Evolutionary conservation across 2,329 filamentous ascomycete species (phyloP), one percentile per base, ranked within the genome.

Genomic region (Talaromyces atroroseus): DNA sequence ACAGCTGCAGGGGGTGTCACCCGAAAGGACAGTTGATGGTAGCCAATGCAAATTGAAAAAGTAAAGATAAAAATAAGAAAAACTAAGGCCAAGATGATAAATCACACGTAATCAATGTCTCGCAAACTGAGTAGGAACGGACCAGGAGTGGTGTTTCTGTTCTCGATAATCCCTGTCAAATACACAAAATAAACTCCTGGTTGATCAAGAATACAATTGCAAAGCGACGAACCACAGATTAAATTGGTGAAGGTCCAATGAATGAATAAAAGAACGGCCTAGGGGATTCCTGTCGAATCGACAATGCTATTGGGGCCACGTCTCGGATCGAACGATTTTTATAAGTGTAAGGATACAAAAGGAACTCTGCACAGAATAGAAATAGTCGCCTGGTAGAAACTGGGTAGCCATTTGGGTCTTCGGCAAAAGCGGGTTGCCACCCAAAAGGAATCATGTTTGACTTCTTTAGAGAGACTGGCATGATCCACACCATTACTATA

Each of bases 241-340:
- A 54, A 54, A 54, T 54, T 47, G 46, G 24, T 6, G 1, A 34
- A 49, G n/a, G 24, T 61, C 60, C 64, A 63, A 54, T 54, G 34
- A 24, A 40, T n/a, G 45, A 23, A 36, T 40, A 46, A 29, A 34
- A 65, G 63, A 63, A 70, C 63, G 63, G 67, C 64, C 52, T 58
- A 64, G 62, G 68, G 71, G 32, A 36, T 69, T 65, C 63, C 62
- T 64, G 65, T 61, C 63, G 63, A 61, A 56, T 59, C 64, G 57
- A 50, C 34, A 34, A 57, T 66, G 57, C 67, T 60, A 74, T 74
- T 74, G 72, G 57, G 71, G 64, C 72, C 72, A 75, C 72, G 72
- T 75, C 68, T 72, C 66, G 63, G 61, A 60, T 66, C 61, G 61
- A 64, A 65, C 65, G 65, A 66, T 59, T 48, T 36, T 34, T 62